A percentile compares a stretch with the other conserved stretches of the same genome.
Conservation (phyloP, 345 rosid species). For the Punica granatum region DNA sequence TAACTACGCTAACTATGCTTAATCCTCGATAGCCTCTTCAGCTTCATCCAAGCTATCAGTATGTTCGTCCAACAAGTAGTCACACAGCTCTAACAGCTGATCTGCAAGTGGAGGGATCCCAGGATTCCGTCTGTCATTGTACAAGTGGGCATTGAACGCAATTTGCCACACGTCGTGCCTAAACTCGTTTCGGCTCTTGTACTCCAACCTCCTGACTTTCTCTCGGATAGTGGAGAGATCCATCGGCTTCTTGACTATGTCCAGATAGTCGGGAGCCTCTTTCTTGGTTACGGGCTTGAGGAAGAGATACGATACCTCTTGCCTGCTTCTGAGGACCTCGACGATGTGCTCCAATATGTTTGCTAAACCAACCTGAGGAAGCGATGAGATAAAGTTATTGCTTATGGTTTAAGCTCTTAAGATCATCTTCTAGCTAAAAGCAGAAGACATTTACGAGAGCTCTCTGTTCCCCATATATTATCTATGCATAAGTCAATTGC, state of each 20-base stretch:
- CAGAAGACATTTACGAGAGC: background rate
- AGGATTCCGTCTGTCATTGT: constrained; percentile 77
- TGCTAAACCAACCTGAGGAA: constrained; percentile 69
- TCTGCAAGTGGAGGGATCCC: constrained; percentile 93
- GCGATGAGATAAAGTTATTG: background rate
- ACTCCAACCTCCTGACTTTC: constrained; percentile 80
- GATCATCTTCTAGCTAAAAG: background rate
- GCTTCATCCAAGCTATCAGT: constrained; percentile 43
- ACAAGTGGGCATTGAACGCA: constrained; percentile 60
- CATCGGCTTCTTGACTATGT: constrained; percentile 61
- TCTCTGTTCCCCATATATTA: too few relatives aligned
- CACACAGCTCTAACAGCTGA: constrained; percentile 90
- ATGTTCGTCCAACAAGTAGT: constrained; percentile 52
- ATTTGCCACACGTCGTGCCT: constrained; percentile 94
- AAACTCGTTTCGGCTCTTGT: constrained; percentile 58
- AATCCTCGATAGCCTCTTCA: constrained; percentile 50
- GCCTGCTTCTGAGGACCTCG: constrained; percentile 49
- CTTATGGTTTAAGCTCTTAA: too few relatives aligned
- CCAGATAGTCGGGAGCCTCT: constrained; percentile 85
- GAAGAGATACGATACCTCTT: constrained; percentile 74
- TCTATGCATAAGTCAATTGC: too few relatives aligned
- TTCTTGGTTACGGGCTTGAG: constrained; percentile 80
- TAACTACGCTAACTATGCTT: constrained; percentile 9
- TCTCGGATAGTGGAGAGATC: constrained; percentile 80
- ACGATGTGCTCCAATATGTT: constrained; percentile 73